Conservation (phyloP, 768 basidiomycete genomes). For the Tricholoma hemisulphureum region DNA sequence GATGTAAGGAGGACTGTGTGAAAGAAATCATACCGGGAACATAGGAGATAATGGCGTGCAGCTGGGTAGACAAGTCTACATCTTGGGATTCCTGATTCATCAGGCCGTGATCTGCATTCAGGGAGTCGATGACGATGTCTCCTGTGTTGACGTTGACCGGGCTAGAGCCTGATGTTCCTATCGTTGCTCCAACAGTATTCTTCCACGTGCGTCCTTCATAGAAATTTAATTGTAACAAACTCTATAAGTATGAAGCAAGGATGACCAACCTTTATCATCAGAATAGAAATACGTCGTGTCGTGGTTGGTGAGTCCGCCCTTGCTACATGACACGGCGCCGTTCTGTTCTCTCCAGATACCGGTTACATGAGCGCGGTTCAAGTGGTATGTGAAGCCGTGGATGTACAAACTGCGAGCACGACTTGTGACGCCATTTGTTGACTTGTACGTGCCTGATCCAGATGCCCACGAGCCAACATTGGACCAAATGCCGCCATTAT, state of each 20-base stretch:
- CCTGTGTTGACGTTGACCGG: slow-evolving; percentile 43
- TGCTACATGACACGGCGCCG: slow-evolving; percentile 41
- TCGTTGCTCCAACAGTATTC: slow-evolving; percentile 37
- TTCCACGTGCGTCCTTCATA: slow-evolving; percentile 43
- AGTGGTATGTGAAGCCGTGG: slow-evolving; percentile 45
- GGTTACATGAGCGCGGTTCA: slow-evolving; percentile 38
- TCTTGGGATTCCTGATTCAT: slow-evolving; percentile 54
- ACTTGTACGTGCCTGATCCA: slow-evolving; percentile 41
- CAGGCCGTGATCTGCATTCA: slow-evolving; percentile 48
- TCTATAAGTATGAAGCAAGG: not conserved
- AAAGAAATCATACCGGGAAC: slow-evolving; percentile 36
- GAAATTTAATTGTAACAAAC: too few species aligned
- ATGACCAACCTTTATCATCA: slow-evolving; percentile 41
- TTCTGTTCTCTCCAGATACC: slow-evolving; percentile 50
- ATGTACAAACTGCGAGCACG: slow-evolving; percentile 46
- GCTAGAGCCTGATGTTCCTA: slow-evolving; percentile 41
- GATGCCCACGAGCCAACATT: slow-evolving; percentile 49
- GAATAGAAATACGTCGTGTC: slow-evolving; percentile 49
- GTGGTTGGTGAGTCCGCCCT: slow-evolving; percentile 46
- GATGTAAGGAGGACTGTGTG: not conserved
- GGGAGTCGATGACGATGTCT: slow-evolving; percentile 43
- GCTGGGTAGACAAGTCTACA: slow-evolving; percentile 43
- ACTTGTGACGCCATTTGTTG: slow-evolving; percentile 40
- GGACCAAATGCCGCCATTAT: slow-evolving; percentile 38
- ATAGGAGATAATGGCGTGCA: slow-evolving; percentile 49